Conservation (phyloP, 2,329 filamentous ascomycete species). For the Aspergillus sp. region DNA sequence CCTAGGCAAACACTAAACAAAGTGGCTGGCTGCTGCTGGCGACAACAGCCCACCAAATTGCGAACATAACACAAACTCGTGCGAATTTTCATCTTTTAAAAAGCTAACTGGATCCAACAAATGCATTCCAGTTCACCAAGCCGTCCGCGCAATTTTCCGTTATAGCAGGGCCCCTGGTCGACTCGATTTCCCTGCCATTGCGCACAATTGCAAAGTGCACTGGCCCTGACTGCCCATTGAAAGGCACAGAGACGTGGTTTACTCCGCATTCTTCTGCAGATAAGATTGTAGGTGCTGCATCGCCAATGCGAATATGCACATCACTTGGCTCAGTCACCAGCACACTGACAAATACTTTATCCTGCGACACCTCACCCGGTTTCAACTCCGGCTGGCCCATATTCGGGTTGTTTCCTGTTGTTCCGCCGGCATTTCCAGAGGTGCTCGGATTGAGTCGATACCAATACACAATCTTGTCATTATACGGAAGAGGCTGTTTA, state of each 20-base stretch:
- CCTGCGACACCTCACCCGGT: constrained; percentile 30
- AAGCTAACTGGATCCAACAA: constrained; percentile 30
- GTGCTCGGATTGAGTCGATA: constrained; percentile 33
- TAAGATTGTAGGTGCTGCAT: constrained; percentile 19
- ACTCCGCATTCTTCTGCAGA: constrained; percentile 24
- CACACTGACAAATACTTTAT: constrained; percentile 32
- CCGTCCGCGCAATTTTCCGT: constrained; percentile 27
- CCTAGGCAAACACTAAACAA: not conserved
- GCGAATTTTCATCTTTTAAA: not conserved
- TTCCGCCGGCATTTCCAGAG: constrained; percentile 30
- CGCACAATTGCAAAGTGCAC: constrained; percentile 30
- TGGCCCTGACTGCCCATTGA: constrained; percentile 28
- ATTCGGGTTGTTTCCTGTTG: constrained; percentile 34
- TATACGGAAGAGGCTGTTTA: constrained; percentile 16
- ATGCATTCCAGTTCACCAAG: constrained; percentile 37
- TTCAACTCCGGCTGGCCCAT: constrained; percentile 27
- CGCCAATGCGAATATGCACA: constrained; percentile 30
- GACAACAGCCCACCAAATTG: not conserved
- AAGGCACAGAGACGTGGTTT: constrained; percentile 34
- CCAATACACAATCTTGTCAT: constrained; percentile 36
- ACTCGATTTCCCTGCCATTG: constrained; percentile 20
- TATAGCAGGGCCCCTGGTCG: constrained; percentile 29
- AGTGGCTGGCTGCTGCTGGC: not conserved
- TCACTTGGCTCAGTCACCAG: constrained; percentile 27
- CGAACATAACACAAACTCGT: not conserved